Conservation (phyloP, 768 basidiomycete species). For the Rhizopogon sp. region DNA sequence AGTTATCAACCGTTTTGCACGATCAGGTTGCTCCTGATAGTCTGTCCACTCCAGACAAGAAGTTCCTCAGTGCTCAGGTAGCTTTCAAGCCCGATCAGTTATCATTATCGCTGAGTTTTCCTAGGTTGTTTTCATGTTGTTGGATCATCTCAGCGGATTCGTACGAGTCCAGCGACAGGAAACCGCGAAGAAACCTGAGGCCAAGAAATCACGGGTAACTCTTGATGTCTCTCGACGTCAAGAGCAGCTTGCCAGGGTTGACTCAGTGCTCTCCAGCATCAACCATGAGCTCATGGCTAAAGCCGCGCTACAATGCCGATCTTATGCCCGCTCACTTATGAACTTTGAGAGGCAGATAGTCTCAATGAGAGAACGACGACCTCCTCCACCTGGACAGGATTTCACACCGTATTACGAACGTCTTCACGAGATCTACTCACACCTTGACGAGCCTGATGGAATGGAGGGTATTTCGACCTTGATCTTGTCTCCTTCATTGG, state of each 20-base stretch:
- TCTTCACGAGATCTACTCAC: conserved; percentile 92
- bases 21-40: conserved; percentile 76
- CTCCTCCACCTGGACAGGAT: conserved; percentile 42
- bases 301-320: conserved; percentile 92
- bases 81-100: conserved; percentile 1
- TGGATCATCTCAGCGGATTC: conserved; percentile 94
- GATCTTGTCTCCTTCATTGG: conserved; percentile 83
- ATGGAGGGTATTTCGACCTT: conserved; percentile 96
- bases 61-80: conserved; percentile 92
- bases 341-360: conserved; percentile 86
- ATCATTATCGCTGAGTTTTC: neutral
- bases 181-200: conserved; percentile 42
- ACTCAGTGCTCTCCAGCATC: conserved; percentile 78
- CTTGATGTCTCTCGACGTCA: conserved; percentile 34
- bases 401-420: conserved; percentile 63
- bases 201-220: conserved; percentile 38
- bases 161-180: conserved; percentile 73
- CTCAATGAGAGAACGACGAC: conserved; percentile 36
- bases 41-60: conserved; percentile 66
- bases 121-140: conserved; percentile 87
- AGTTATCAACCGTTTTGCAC: conserved; percentile 76
- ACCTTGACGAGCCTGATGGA: conserved; percentile 96
- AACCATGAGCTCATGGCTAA: conserved; percentile 86
- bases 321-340: conserved; percentile 91
- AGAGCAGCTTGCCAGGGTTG: conserved; percentile 65